A percentile compares a stretch with the other conserved stretches of the same genome.
Evolutionary conservation across 768 basidiomycete genomes (phyloP).

Genomic region (Trichaptum fuscoviolaceum): DNA sequence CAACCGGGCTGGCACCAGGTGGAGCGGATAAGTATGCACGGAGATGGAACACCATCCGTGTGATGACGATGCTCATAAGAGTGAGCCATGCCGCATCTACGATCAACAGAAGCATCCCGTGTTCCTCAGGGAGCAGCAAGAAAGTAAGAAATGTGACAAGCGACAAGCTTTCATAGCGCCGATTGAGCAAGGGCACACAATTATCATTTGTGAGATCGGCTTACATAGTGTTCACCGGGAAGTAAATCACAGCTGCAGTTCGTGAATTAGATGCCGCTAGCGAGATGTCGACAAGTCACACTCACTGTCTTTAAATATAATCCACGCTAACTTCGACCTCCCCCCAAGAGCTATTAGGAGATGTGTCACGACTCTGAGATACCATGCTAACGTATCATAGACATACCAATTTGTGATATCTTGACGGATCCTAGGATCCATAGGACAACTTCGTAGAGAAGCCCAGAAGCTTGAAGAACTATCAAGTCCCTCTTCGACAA

Average conservation of each 20-base stretch:
- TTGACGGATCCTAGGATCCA: neutral
- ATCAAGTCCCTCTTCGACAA: neutral
- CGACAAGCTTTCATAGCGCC: neutral
- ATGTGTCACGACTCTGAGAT: neutral
- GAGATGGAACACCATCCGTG: neutral
- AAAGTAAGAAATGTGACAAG: neutral
- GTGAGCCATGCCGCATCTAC: neutral
- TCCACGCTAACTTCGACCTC: neutral
- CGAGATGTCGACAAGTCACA: neutral
- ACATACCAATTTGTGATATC: neutral
- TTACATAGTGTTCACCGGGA: neutral
- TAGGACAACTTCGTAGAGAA: neutral
- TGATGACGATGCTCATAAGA: neutral
- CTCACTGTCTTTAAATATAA: neutral
- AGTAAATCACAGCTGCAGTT: neutral
- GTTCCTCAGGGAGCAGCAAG: neutral
- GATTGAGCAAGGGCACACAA: neutral
- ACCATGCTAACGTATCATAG: neutral
- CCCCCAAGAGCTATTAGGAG: neutral
- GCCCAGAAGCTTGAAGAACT: neutral
- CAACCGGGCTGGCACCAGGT: neutral
- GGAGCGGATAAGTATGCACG: neutral
- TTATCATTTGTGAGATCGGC: neutral
- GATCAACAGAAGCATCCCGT: neutral
- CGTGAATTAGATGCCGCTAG: neutral